Evolutionary conservation across 805 yeast genomes (phyloP), one percentile per base, ranked within the genome.

Genomic region (Grigorovia transvaalensis): DNA sequence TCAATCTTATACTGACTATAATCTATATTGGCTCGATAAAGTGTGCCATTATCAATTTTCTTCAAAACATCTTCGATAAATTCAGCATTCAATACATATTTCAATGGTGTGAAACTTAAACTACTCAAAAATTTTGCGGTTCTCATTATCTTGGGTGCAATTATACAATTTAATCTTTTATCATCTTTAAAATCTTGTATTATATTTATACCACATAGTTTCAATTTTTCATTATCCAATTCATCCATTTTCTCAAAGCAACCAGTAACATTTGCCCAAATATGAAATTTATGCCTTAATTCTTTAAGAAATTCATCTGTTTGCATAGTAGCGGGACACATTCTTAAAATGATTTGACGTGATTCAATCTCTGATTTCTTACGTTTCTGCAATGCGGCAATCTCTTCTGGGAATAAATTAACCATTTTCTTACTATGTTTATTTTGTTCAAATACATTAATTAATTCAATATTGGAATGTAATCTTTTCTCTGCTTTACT

Each of bases 81-180:
- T 3, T 67, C 61, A 0, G 89, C 87, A 35, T 79, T 76, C 1
- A 85, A 57, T 2, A 82, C 76, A 50, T 71, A 67, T n/a, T 69
- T 66, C 9, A 73, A 53, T 0, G 79, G 76, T 47, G 74, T 80
- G 44, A 72, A 72, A 50, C 88, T 79, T 49, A 89, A 68, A 19
- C 89, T 80, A 45, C 78, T 76, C 50, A 91, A 73, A 60, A 91
- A 90, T 68, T 91, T 93, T 53, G 85, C 96, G 0, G 98, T 91
- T 57, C 97, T 73, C 59, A 85, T 63, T n/a, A 85, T 74, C 54
- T 80, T 80, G 1, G 97, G 96, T 0, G 97, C 90, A 11, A 90
- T 78, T 11, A 85, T 68, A 0, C 79, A 67, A 59, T 80, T 78
- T 45, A 74, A 65, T 38, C 42, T 38, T 7, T 2, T 38, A 47